phyloP scores from a whole-genome alignment of 148 eudicot species.

The Rhododendron simsii region DNA sequence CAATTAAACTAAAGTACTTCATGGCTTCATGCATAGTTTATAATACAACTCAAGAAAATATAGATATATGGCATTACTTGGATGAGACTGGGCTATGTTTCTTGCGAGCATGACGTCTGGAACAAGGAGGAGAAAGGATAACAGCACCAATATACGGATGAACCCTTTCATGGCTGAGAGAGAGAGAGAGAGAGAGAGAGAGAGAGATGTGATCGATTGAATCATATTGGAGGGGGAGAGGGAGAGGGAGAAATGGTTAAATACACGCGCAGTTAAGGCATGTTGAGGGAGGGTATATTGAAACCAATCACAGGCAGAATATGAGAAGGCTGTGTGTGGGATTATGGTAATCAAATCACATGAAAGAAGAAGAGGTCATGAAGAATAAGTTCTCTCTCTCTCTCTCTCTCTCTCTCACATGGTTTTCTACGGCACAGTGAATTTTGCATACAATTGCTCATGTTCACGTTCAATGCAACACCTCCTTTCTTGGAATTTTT shows the following conservation, averaged over 20 bases:
- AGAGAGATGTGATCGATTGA: neutral
- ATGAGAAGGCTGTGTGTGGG: neutral
- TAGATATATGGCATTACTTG: neutral
- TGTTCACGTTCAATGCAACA: neutral
- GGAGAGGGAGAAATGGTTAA: conserved; percentile 2
- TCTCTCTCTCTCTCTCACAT: conserved; percentile 14
- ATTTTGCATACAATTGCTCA: neutral
- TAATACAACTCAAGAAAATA: neutral
- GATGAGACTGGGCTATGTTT: neutral
- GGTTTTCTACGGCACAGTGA: conserved; percentile 14
- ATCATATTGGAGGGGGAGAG: neutral
- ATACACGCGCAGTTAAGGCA: neutral
- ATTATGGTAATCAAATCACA: conserved; percentile 24
- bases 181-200: neutral
- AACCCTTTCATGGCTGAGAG: conserved; percentile 19
- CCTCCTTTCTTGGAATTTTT: neutral
- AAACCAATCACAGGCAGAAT: conserved; percentile 43
- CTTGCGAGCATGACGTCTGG: conserved; percentile 6
- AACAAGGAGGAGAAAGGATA: conserved; percentile 16
- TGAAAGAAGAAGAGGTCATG: conserved; percentile 14
- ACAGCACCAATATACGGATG: neutral
- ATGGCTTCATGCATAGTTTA: neutral
- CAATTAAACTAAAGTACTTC: neutral
- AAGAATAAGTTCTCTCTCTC: neutral
- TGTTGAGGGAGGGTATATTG: conserved; percentile 14